phyloP scores from a whole-genome alignment of 176 grass and related monocot genomes.

The Cymbopogon citratus region DNA sequence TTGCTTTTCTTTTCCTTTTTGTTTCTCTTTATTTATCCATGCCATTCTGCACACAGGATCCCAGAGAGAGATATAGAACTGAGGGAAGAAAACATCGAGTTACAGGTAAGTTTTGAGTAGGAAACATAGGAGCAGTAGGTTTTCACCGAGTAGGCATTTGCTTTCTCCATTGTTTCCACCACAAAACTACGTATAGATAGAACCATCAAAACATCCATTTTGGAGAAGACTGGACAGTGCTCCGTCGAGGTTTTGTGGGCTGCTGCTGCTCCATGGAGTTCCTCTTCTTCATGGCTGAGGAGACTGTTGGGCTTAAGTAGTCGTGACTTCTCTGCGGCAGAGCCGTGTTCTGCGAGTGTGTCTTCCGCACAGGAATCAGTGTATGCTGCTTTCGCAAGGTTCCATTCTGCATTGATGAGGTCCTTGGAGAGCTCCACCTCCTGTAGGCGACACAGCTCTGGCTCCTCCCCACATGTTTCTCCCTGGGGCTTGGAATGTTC shows the following conservation, averaged over 20 bases:
- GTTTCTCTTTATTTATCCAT: constrained; percentile 44
- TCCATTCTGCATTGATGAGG: constrained; percentile 20
- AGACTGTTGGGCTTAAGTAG: constrained; percentile 82
- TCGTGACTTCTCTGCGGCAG: constrained; percentile 65
- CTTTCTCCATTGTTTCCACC: not conserved
- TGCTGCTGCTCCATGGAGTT: constrained; percentile 59
- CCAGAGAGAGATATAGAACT: constrained; percentile 15
- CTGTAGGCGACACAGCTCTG: constrained; percentile 73
- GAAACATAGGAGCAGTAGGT: not conserved
- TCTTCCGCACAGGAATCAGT: constrained; percentile 54
- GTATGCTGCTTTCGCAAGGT: constrained; percentile 63
- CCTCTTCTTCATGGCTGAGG: constrained; percentile 84
- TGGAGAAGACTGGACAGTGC: constrained; percentile 52
- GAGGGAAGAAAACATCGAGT: not conserved
- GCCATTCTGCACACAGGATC: constrained; percentile 47
- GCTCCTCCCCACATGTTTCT: constrained; percentile 77
- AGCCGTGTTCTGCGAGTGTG: constrained; percentile 43
- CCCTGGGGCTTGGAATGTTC: constrained; percentile 63
- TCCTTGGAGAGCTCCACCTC: constrained; percentile 72
- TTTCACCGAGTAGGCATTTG: not conserved
- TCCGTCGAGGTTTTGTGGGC: constrained; percentile 40
- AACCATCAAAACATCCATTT: constrained; percentile 76
- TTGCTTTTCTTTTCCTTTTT: not conserved
- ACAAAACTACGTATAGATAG: not conserved
- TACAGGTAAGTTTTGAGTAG: constrained; percentile 1